A percentile compares a stretch with the other conserved stretches of the same genome.
Evolutionary conservation across 2,329 filamentous ascomycete genomes (phyloP).

Genomic region (Diaporthe citri): DNA sequence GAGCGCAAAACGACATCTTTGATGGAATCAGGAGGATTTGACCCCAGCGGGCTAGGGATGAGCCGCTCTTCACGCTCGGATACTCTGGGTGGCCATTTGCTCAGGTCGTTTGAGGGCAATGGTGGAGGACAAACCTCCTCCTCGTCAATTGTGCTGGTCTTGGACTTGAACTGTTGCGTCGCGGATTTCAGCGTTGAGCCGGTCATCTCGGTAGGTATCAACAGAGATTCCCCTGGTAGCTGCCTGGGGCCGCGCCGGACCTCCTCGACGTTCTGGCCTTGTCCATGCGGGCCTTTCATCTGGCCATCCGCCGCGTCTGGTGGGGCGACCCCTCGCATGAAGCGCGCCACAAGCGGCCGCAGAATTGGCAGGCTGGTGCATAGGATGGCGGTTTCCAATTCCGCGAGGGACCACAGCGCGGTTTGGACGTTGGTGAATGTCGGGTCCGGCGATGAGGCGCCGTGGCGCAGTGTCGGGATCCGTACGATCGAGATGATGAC

Average conservation of each 20-base stretch:
- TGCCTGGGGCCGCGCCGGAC: background rate
- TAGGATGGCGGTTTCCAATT: constrained; percentile 24
- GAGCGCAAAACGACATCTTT: background rate
- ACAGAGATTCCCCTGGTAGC: background rate
- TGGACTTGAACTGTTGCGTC: background rate
- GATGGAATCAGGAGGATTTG: background rate
- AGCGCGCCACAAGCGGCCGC: constrained; percentile 35
- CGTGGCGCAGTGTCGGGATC: constrained; percentile 19
- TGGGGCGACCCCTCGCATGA: constrained; percentile 16
- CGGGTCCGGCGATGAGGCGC: constrained; percentile 6
- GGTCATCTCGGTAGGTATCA: background rate
- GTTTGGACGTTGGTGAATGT: constrained; percentile 26
- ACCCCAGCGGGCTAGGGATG: background rate
- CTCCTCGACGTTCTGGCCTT: background rate
- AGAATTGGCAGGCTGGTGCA: constrained; percentile 41
- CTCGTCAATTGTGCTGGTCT: constrained; percentile 9
- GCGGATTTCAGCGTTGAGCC: constrained; percentile 19
- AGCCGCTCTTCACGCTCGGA: background rate
- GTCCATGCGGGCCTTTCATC: constrained; percentile 11
- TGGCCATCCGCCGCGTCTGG: background rate
- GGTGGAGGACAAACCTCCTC: background rate
- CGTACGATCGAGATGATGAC: constrained; percentile 32
- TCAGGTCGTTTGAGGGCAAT: background rate
- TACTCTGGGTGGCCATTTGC: background rate
- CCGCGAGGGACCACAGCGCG: constrained; percentile 26